Percentiles rank a stretch among this genome's conserved stretches.
These are phyloP conservation scores for Fusarium nelsonii DNA, from an alignment of 2,329 filamentous ascomycete genomes.

Conservation along the genomic window DNA sequence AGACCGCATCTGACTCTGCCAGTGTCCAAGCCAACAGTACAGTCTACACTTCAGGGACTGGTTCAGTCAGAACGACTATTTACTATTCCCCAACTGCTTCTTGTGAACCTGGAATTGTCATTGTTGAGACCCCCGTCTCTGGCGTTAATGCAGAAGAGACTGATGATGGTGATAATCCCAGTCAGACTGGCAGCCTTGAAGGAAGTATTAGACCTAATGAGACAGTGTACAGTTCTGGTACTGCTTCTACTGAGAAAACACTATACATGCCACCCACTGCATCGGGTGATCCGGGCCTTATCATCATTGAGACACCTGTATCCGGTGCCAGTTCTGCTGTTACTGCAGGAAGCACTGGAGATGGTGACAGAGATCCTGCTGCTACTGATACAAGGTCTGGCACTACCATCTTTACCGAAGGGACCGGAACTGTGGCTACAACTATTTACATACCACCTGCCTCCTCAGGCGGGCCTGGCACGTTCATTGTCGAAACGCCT, in stretches of 20 bases:
- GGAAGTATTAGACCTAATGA: no score
- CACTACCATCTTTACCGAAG: constrained; percentile 1
- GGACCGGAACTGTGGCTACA: neutral
- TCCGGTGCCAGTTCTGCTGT: no score
- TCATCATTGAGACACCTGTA: no score
- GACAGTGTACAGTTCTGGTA: no score
- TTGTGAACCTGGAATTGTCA: neutral
- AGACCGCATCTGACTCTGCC: neutral
- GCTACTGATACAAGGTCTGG: neutral
- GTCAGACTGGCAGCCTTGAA: no score
- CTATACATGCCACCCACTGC: no score
- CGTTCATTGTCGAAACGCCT: constrained; percentile 7
- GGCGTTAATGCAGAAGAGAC: no score
- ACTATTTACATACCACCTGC: neutral
- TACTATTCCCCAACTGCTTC: constrained; percentile 5
- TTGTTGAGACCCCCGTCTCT: constrained; percentile 1
- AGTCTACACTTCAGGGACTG: neutral
- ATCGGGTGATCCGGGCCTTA: no score
- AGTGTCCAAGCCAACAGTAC: neutral
- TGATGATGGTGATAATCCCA: no score
- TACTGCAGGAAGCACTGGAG: no score
- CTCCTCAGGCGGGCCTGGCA: neutral
- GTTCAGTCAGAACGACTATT: neutral
- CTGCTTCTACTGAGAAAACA: no score
- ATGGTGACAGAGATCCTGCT: fast-evolving